Evolutionary conservation across 179 eudicot genomes (phyloP).

Genomic region (Silene vulgaris): DNA sequence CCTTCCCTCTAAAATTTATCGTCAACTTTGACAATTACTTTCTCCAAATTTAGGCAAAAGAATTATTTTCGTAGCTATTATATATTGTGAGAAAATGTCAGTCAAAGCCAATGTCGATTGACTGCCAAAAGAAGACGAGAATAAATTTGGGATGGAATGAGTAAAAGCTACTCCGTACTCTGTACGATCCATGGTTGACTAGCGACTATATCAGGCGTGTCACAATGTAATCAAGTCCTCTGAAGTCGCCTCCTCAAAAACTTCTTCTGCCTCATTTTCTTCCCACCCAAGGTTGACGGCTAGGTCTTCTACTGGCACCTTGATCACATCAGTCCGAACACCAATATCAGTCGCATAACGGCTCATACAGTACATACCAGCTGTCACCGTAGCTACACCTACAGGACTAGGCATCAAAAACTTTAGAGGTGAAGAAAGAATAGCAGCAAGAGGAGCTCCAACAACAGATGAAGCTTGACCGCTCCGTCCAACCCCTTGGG

Average conservation of each 20-base stretch:
- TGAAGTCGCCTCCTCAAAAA: conserved; percentile 22
- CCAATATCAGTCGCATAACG: conserved; percentile 94
- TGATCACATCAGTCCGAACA: conserved; percentile 79
- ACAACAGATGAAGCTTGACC: conserved; percentile 92
- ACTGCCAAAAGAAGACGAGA: too few relatives aligned
- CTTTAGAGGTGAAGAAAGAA: conserved; percentile 77
- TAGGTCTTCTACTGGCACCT: conserved; percentile 79
- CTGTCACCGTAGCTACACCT: conserved; percentile 86
- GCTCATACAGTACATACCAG: conserved; percentile 95
- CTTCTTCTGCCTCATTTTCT: conserved; percentile 25
- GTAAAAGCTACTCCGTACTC: not conserved
- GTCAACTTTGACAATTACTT: too few relatives aligned
- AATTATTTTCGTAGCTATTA: too few relatives aligned
- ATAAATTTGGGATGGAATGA: too few relatives aligned
- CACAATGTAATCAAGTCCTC: conserved; percentile 27
- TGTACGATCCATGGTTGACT: conserved; percentile 22
- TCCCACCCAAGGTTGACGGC: conserved; percentile 40
- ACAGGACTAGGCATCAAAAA: conserved; percentile 78
- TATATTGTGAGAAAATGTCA: too few relatives aligned
- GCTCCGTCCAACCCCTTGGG: conserved; percentile 71
- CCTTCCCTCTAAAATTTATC: not conserved
- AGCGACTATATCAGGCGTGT: conserved; percentile 15
- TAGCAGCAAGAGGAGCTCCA: conserved; percentile 97
- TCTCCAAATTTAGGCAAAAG: too few relatives aligned
- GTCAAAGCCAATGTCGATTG: too few relatives aligned